Evolutionary conservation across 345 rosid species (phyloP).

Genomic region (Eucalyptus sideroxylon): DNA sequence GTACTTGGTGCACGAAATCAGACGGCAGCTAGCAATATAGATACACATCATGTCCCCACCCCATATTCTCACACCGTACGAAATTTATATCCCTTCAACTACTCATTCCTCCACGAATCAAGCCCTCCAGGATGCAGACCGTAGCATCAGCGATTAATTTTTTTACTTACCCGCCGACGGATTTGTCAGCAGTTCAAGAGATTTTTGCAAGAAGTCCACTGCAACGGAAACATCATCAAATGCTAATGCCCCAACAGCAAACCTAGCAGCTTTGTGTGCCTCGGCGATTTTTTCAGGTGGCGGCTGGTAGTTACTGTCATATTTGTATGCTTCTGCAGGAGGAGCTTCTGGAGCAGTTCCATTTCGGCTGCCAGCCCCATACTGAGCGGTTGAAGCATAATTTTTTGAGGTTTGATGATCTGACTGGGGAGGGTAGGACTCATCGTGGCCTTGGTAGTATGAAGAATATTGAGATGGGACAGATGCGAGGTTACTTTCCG

Average conservation of each 20-base stretch:
- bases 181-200: conserved; percentile 80
- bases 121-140: background rate
- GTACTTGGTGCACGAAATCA: background rate
- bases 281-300: conserved; percentile 77
- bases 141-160: background rate
- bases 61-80: background rate
- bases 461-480: conserved; percentile 48
- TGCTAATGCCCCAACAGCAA: conserved; percentile 95
- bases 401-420: conserved; percentile 49
- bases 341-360: conserved; percentile 35
- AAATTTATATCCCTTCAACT: background rate
- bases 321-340: conserved; percentile 33
- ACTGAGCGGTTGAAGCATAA: conserved; percentile 36
- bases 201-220: conserved; percentile 63
- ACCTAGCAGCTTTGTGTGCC: conserved; percentile 97
- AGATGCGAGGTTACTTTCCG: conserved; percentile 73
- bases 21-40: background rate
- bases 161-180: conserved; percentile 27
- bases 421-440: conserved; percentile 39
- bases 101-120: background rate
- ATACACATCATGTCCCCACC: background rate
- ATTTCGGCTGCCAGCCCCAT: conserved; percentile 35
- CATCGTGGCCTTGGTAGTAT: conserved; percentile 61
- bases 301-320: conserved; percentile 83
- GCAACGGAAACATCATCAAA: conserved; percentile 89